Conservation (phyloP, 1,139 yeast genomes). For the Saccharomyces hybrid region DNA sequence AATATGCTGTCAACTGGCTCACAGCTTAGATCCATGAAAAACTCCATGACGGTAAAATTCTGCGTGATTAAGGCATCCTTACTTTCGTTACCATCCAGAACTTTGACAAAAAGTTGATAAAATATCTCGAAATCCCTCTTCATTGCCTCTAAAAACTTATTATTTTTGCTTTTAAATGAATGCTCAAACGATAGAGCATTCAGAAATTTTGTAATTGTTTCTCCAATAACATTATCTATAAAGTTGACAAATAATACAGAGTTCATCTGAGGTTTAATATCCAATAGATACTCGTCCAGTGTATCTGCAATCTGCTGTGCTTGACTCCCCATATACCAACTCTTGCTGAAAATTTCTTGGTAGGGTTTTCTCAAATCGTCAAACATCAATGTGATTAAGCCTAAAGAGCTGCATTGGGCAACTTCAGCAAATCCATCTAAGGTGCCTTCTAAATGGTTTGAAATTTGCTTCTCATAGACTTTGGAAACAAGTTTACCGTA, state of each 20-base stretch:
- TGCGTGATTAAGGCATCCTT: constrained; percentile 25
- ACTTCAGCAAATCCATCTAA: constrained; percentile 71
- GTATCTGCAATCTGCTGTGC: constrained; percentile 62
- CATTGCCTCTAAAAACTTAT: constrained; percentile 48
- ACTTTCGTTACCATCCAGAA: constrained; percentile 33
- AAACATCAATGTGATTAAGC: constrained; percentile 58
- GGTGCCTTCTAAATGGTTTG: constrained; percentile 52
- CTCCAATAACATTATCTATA: constrained; percentile 46
- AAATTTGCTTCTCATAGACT: constrained; percentile 51
- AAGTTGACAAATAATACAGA: constrained; percentile 46
- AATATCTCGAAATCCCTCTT: constrained; percentile 63
- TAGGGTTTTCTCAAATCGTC: constrained; percentile 56
- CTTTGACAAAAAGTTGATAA: constrained; percentile 52
- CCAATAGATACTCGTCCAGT: constrained; percentile 65
- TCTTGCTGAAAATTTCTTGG: constrained; percentile 42
- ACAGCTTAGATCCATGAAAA: no score
- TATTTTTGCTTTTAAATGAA: constrained; percentile 33
- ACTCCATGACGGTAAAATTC: no score
- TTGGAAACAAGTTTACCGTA: constrained; percentile 62
- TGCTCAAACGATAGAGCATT: constrained; percentile 40
- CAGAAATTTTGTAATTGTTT: constrained; percentile 41
- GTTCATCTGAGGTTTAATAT: constrained; percentile 44
- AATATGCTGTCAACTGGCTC: no score
- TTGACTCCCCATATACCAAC: constrained; percentile 45
- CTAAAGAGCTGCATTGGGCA: constrained; percentile 60